Evolutionary conservation across 192 early-diverging fungal genomes (phyloP).

Genomic region (Geranomyces michiganensis): DNA sequence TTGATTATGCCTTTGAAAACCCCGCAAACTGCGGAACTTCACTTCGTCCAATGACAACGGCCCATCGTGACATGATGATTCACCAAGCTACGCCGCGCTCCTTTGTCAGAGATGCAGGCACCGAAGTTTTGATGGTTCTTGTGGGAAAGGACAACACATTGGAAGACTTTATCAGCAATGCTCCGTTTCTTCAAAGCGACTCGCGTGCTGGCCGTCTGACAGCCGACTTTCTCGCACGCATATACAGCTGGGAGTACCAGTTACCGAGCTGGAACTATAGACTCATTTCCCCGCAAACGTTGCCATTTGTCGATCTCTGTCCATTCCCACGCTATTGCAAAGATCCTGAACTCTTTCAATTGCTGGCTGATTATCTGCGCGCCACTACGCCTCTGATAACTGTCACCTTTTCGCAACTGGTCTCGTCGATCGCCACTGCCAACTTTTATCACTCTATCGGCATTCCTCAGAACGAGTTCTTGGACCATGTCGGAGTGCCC

Average conservation of each 20-base stretch:
- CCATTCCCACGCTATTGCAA: not conserved
- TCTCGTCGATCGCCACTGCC: not conserved
- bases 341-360: constrained; percentile 5
- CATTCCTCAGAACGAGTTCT: not conserved
- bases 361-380: not conserved
- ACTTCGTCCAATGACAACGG: not conserved
- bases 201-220: constrained; percentile 11
- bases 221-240: constrained; percentile 17
- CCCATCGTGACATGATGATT: not conserved
- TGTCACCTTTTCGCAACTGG: constrained; percentile 3
- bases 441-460: constrained; percentile 23
- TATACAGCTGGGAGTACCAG: constrained; percentile 1
- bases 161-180: constrained; percentile 6
- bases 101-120: not conserved
- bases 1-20: not conserved
- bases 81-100: constrained; percentile 11
- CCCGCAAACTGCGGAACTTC: constrained; percentile 10
- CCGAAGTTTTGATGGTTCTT: constrained; percentile 1
- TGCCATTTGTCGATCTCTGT: constrained; percentile 21
- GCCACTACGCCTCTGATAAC: not conserved
- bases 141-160: constrained; percentile 19
- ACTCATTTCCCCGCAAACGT: not conserved
- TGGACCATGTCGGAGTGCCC: not conserved
- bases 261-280: not conserved
- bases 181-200: constrained; percentile 1